These are phyloP conservation scores for Claviceps pazoutovae DNA, from an alignment of 2,329 filamentous ascomycete genomes.

Conservation along the genomic window DNA sequence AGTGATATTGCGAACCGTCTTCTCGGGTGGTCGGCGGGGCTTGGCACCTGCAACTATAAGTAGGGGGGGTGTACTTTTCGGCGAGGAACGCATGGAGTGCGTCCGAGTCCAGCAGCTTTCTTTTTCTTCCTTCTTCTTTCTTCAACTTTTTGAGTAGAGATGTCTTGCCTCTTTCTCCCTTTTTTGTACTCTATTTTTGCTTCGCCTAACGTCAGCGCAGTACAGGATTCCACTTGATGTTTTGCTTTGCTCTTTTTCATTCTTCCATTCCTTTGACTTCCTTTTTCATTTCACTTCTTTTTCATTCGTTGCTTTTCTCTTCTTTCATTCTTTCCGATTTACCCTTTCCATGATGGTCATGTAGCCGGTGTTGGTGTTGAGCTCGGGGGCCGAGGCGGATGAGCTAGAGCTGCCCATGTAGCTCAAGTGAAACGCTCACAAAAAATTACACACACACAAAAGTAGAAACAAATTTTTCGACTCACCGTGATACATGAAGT, in stretches of 20 bases:
- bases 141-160: background rate
- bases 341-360: background rate
- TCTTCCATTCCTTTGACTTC: background rate
- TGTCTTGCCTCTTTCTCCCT: background rate
- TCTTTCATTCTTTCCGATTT: background rate
- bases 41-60: background rate
- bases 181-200: too few species aligned
- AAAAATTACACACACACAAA: background rate
- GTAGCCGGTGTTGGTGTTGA: background rate
- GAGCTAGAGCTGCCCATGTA: too few species aligned
- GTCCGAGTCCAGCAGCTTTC: too few species aligned
- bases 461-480: too few species aligned
- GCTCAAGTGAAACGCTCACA: too few species aligned
- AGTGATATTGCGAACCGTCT: conserved; percentile 28
- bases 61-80: background rate
- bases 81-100: background rate
- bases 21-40: conserved; percentile 1
- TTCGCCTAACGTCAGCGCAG: too few species aligned
- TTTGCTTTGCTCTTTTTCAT: background rate
- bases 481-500: too few species aligned
- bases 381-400: background rate
- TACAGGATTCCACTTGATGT: too few species aligned
- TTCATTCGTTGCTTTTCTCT: background rate
- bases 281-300: background rate
- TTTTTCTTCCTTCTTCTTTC: background rate